Evolutionary conservation across 202 grass and related monocot species (phyloP), one percentile per base, ranked within the genome.

Genomic region (Carex sylvatica): DNA sequence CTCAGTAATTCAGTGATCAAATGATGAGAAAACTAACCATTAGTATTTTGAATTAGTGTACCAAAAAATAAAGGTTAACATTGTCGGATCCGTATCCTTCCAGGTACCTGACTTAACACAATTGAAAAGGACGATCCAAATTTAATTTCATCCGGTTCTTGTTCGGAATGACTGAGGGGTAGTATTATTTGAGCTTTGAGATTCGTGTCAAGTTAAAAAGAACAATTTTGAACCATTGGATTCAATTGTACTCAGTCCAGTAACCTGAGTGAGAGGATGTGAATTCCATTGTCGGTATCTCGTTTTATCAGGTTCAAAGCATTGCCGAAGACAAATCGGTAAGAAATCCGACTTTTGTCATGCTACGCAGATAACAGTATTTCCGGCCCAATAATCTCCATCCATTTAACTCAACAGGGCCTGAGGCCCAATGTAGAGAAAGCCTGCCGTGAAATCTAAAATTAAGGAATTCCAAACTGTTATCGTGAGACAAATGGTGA

Each of bases 281-380:
- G n/a, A n/a, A n/a, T n/a, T n/a, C n/a, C 5, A n/a, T 8, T 67
- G 24, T 77, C 16, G 12, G 24, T 84, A 23, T 30, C 12, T 83
- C 9, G 10, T 67, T 8, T 51, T 18, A 44, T 30, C 66, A 94
- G 94, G 94, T 97, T 18, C 94, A 97, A 87, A 88, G 82, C 46
- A 97, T 92, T 79, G 90, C 92, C 0, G 87, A 97, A 64, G 88
- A 97, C 87, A 89, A 84, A 84, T 88, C 94, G 22, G 0, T 97
- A 79, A 54, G 56, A 46, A 14, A 33, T 4, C 18, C 70, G 84
- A 38, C 18, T 88, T 12, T 61, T 89, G 36, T 92, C 94, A 13
- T 90, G 89, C 80, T 89, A 88, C 26, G 72, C 90, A 64, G 85
- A 87, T 69, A 79, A 91, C 61, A 87, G 86, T 75, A 85, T 92